A percentile compares a stretch with the other conserved stretches of the same genome.
Evolutionary conservation across 2,329 filamentous ascomycete species (phyloP).

Genomic region (Pyrenophora teres): DNA sequence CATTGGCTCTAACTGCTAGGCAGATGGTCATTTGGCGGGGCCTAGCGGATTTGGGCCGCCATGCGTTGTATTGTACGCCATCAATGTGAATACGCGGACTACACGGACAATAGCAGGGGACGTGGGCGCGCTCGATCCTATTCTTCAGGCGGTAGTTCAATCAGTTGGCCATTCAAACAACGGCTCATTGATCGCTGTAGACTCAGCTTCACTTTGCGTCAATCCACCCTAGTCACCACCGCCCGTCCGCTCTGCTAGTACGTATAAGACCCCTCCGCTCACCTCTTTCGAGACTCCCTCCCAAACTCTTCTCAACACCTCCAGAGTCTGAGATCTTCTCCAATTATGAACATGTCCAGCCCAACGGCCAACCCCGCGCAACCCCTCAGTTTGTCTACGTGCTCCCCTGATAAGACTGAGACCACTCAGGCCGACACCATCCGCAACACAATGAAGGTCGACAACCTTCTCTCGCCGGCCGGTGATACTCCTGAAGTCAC

Average conservation of each 20-base stretch:
- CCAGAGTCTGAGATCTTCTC: background rate
- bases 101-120: slow-evolving; percentile 12
- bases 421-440: slow-evolving; percentile 16
- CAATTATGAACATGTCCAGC: no score
- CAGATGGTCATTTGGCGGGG: slow-evolving; percentile 4
- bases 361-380: no score
- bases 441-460: slow-evolving; percentile 31
- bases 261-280: slow-evolving; percentile 26
- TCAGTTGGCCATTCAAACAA: slow-evolving; percentile 29
- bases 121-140: slow-evolving; percentile 8
- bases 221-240: slow-evolving; percentile 5
- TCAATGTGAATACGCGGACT: slow-evolving; percentile 17
- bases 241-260: slow-evolving; percentile 5
- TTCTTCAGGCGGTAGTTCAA: slow-evolving; percentile 7
- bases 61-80: slow-evolving; percentile 10
- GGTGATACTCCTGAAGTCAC: slow-evolving; percentile 1
- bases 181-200: slow-evolving; percentile 16
- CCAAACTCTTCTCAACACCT: slow-evolving; percentile 3
- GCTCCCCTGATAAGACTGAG: background rate
- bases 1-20: slow-evolving; percentile 11
- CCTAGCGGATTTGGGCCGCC: slow-evolving; percentile 14
- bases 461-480: slow-evolving; percentile 22
- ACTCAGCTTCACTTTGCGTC: slow-evolving; percentile 25
- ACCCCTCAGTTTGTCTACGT: slow-evolving; percentile 10
- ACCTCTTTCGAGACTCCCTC: slow-evolving; percentile 34